Evolutionary conservation across 2,329 filamentous ascomycete genomes (phyloP), one percentile per base, ranked within the genome.

Genomic region (Penicillium italicum): DNA sequence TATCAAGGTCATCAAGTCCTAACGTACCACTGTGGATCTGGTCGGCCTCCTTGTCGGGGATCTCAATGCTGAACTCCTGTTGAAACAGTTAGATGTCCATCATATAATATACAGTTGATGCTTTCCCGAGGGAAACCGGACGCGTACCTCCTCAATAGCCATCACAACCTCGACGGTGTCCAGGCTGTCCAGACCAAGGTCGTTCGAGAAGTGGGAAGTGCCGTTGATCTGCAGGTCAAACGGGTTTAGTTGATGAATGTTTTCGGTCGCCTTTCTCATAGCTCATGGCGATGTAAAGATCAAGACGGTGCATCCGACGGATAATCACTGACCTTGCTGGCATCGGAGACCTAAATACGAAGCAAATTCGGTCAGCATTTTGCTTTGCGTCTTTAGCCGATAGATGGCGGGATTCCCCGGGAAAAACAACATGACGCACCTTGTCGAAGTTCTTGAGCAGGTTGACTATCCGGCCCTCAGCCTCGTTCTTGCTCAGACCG

Each of bases 131-230:
- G 49, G 34, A 58, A 55, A 62, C 50, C 1, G 31, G 28, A 38
- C 44, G 53, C 67, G 63, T 78, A 91, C 89, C 87, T 99, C 94
- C 85, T 99, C 94, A 79, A 99, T 97, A 65, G 94, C 94, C 94
- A 99, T 99, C 69, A 99, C 94, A 66, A 99, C 94, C 83, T 99
- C 94, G 62, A 99, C 94, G 62, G 94, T 97, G 77, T 99, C 94
- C 77, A 99, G 85, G 79, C 89, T 95, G 82, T 99, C 94, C 70
- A 99, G 82, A 64, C 92, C 94, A 62, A 99, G 89, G 79, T 99
- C 93, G 77, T 97, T 97, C 74, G 91, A 84, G 80, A 99, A 99
- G 84, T 97, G 92, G 57, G 93, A 88, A 51, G 80, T 82, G 62
- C 85, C 79, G 71, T 86, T 90, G 74, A 99, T 90, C 93, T 97